A percentile compares a stretch with the other conserved stretches of the same genome.
Evolutionary conservation across 176 grass and related monocot species (phyloP).

Genomic region (Avena eriantha): DNA sequence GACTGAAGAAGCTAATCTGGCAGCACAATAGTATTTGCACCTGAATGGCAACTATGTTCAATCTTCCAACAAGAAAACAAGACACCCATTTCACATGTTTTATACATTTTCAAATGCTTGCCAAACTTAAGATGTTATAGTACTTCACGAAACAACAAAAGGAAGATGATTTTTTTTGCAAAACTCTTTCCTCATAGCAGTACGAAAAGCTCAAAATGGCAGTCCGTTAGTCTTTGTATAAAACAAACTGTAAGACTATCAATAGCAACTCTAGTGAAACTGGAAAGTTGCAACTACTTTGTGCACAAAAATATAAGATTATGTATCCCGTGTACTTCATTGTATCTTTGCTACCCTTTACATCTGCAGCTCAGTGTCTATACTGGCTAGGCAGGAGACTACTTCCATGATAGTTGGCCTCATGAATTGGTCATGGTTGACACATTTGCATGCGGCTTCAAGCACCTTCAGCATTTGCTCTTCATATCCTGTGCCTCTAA

Average conservation of each 20-base stretch:
- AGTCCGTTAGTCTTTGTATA: background rate
- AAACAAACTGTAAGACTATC: background rate
- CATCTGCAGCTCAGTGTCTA: slow-evolving; percentile 33
- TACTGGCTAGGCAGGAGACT: slow-evolving; percentile 50
- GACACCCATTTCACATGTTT: background rate
- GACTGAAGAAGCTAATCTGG: too few relatives aligned
- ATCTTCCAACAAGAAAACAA: background rate
- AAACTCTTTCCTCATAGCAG: background rate
- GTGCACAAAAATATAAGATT: background rate
- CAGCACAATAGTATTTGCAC: background rate
- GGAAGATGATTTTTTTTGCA: background rate
- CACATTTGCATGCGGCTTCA: background rate
- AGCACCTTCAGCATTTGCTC: background rate
- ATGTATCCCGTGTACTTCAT: background rate
- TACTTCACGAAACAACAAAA: background rate
- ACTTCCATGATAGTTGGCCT: slow-evolving; percentile 48
- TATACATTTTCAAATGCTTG: slow-evolving; percentile 2
- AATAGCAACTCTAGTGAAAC: background rate
- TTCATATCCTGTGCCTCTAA: background rate
- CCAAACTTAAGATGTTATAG: background rate
- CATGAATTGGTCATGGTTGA: background rate
- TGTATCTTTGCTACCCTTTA: slow-evolving; percentile 22
- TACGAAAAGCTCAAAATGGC: background rate
- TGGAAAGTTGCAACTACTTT: background rate
- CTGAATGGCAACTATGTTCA: background rate